A percentile compares a stretch with the other conserved stretches of the same genome.
These are phyloP conservation scores for Kalanchoe fedtschenkoi DNA, from an alignment of 164 flowering plant species.

Conservation along the genomic window DNA sequence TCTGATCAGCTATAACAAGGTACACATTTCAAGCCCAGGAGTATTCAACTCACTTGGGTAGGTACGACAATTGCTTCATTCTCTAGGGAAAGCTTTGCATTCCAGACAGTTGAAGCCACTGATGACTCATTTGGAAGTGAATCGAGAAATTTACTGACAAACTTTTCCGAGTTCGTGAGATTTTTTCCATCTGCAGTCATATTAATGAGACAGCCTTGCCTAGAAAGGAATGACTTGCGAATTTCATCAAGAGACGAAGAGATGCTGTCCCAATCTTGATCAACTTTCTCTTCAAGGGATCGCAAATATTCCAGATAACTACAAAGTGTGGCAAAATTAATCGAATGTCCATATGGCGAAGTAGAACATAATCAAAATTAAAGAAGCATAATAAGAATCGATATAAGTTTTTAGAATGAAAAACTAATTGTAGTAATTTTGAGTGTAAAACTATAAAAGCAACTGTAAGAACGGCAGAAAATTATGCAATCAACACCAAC, in stretches of 20 bases:
- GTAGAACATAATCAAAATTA: not conserved
- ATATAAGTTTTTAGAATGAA: no score
- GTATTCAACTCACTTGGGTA: constrained; percentile 58
- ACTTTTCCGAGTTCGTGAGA: constrained; percentile 55
- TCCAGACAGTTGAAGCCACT: constrained; percentile 30
- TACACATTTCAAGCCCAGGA: not conserved
- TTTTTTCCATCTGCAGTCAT: constrained; percentile 84
- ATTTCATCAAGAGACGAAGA: constrained; percentile 90
- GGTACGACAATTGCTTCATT: constrained; percentile 95
- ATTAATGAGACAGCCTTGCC: constrained; percentile 67
- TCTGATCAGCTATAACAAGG: not conserved
- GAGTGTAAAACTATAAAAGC: no score
- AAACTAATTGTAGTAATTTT: not conserved
- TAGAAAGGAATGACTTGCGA: constrained; percentile 67
- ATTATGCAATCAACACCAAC: no score
- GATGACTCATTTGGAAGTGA: constrained; percentile 52
- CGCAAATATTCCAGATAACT: constrained; percentile 80
- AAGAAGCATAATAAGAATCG: no score
- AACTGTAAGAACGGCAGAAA: no score
- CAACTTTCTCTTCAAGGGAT: constrained; percentile 72
- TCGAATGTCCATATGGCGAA: not conserved
- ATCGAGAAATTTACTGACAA: constrained; percentile 72
- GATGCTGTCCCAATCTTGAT: constrained; percentile 74
- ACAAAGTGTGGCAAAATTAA: constrained; percentile 9
- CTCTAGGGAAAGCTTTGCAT: constrained; percentile 42